Base-by-base conservation (phyloP, 495 filamentous ascomycete genomes). In the Hyaloscypha hepaticicola region DNA sequence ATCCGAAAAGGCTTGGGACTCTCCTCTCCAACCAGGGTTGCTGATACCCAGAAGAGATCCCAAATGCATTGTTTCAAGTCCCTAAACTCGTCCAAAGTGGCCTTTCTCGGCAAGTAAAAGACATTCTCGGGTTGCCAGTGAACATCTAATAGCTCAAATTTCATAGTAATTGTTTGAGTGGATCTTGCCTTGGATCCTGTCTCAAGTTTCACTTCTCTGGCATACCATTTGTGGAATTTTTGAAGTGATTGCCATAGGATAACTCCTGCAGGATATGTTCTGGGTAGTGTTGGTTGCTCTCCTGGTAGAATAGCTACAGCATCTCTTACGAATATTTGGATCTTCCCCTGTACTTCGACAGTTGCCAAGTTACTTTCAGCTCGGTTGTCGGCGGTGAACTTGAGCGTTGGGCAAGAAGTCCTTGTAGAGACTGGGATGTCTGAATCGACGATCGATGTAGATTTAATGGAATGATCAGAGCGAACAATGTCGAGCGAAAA, bases 31-130 rank as follows among this genome's bases (percentile, higher is more conserved):
- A 9, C 19, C 38, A 45, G 19, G 38, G 14, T 14, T 45, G 38
- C 6, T 45, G 50, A 53, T 53, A 26, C 50, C 50, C 50, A 53
- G 50, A 53, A 53, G 50, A 53, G 25, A 27, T 53, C 50, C 50
- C 50, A 53, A 16, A 53, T 53, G 50, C 25, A 53, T 26, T 53
- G 50, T 16, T 53, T 53, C 22, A 53, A 53, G 1, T 24, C 21
- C 25, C 50, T 24, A 19, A 53, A 53, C 22, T 53, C 21, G 22
- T 53, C n/a, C 50, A 6, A 9, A 5, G 38, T 45, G 7, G 38
- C 38, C 19, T 45, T 25, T 1, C 21, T 27, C 5, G 50, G 25
- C 24, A 27, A 21, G n/a, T 53, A 53, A 53, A 53, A 53, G 50
- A 53, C 8, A 25, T 26, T 12, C 4, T 53, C 22, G 25, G 25